phyloP scores from a whole-genome alignment of 768 basidiomycete species.

The Rhodotorula taiwanensis region DNA sequence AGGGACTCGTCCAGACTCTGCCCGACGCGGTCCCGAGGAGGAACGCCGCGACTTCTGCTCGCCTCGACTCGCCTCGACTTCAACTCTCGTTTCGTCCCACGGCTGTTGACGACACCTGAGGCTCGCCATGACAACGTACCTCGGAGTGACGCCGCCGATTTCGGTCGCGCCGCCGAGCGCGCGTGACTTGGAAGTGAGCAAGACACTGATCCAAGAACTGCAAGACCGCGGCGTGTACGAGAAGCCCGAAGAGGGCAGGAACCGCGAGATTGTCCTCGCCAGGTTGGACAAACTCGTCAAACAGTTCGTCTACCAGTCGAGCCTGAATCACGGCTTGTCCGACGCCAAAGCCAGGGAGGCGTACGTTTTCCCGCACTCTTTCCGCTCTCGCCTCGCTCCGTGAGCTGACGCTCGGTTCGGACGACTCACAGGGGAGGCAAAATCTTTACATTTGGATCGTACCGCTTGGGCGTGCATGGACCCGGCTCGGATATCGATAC shows the following conservation, averaged over 20 bases:
- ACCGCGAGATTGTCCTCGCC: slow-evolving; percentile 85
- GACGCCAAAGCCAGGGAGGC: slow-evolving; percentile 80
- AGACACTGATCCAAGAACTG: slow-evolving; percentile 83
- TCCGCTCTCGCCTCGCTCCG: background rate
- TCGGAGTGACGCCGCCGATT: slow-evolving; percentile 55
- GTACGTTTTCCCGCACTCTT: background rate
- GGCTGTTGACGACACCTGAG: background rate
- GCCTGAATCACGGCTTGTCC: slow-evolving; percentile 70
- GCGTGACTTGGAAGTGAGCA: slow-evolving; percentile 59
- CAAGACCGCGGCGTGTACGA: slow-evolving; percentile 80
- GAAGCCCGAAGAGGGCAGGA: slow-evolving; percentile 75
- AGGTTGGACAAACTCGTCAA: slow-evolving; percentile 82
- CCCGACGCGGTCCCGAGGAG: too few relatives aligned
- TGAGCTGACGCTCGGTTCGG: background rate
- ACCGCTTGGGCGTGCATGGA: slow-evolving; percentile 93
- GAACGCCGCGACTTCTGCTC: too few relatives aligned
- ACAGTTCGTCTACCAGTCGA: slow-evolving; percentile 80
- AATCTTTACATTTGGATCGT: slow-evolving; percentile 98
- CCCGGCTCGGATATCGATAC: slow-evolving; percentile 97
- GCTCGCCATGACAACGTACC: slow-evolving; percentile 1
- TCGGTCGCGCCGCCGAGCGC: slow-evolving; percentile 45
- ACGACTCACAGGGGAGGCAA: slow-evolving; percentile 65
- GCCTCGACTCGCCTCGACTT: too few relatives aligned
- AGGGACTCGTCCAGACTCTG: too few relatives aligned
- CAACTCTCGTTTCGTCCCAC: too few relatives aligned